phyloP scores from a whole-genome alignment of 83 land plant species.

The Picea abies region DNA sequence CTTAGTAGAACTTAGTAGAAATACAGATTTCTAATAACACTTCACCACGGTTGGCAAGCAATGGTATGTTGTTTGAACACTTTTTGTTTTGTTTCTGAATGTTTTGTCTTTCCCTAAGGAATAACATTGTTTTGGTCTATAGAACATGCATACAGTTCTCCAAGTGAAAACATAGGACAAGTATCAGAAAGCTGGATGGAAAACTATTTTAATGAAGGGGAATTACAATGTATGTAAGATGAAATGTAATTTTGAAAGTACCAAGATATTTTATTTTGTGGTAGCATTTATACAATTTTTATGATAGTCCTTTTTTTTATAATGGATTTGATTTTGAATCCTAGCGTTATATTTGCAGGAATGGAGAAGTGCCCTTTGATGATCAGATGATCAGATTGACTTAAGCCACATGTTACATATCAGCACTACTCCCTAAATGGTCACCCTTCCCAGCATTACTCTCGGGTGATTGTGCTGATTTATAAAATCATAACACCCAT shows the following conservation, averaged over 20 bases:
- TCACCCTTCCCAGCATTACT: no score
- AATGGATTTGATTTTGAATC: not conserved
- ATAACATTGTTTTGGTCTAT: not conserved
- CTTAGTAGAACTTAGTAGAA: no score
- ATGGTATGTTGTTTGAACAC: not conserved
- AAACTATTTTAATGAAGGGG: no score
- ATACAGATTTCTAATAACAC: not conserved
- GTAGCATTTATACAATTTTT: not conserved
- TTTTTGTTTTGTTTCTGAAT: not conserved
- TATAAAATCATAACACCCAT: no score
- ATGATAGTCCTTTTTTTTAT: not conserved
- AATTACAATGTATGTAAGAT: no score
- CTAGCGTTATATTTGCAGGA: constrained; percentile 7
- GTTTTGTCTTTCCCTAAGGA: not conserved
- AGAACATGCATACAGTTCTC: constrained; percentile 2
- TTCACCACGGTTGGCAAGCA: not conserved
- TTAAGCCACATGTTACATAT: no score
- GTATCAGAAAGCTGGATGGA: no score
- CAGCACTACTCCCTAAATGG: no score
- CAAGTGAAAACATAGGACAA: no score
- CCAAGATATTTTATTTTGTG: not conserved
- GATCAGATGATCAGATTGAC: not conserved
- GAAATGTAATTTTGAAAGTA: not conserved
- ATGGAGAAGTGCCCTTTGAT: not conserved
- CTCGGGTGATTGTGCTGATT: no score